Percentiles rank a stretch among this genome's conserved stretches.
phyloP scores from a whole-genome alignment of 352 stramenopile genomes.

The Phytophthora pistaciae region DNA sequence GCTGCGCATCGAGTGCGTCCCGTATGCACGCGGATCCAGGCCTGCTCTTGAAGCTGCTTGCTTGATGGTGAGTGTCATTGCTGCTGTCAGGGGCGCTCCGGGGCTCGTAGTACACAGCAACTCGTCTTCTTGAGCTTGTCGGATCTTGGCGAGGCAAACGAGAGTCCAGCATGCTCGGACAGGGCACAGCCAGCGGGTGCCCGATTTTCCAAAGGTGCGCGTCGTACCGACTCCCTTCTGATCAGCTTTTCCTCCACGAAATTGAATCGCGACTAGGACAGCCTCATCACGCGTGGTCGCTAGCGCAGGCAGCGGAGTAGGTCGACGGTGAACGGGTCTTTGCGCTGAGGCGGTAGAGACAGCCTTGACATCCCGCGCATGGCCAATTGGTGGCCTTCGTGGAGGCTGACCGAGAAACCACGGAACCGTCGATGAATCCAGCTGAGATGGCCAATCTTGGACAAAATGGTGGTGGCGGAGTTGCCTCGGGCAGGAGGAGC shows the following conservation, averaged over 20 bases:
- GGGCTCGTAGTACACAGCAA: constrained; percentile 1
- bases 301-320: neutral
- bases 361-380: constrained; percentile 20
- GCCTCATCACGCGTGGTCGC: neutral
- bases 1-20: constrained; percentile 21
- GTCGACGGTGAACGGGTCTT: constrained; percentile 3
- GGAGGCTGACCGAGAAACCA: constrained; percentile 9
- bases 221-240: neutral
- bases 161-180: constrained; percentile 11
- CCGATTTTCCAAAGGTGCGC: constrained; percentile 4
- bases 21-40: neutral
- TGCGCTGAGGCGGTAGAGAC: constrained; percentile 7
- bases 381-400: constrained; percentile 13
- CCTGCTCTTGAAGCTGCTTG: neutral
- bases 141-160: neutral
- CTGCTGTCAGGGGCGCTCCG: neutral
- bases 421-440: constrained; percentile 22
- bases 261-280: neutral
- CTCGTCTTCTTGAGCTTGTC: neutral
- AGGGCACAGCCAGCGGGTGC: constrained; percentile 9
- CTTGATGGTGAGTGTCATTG: constrained; percentile 12
- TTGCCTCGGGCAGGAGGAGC: no score
- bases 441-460: constrained; percentile 21
- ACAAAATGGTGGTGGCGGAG: constrained; percentile 9
- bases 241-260: constrained; percentile 18